These are phyloP conservation scores for Tulasnella sp. DNA, from an alignment of 768 basidiomycete genomes.

Conservation along the genomic window DNA sequence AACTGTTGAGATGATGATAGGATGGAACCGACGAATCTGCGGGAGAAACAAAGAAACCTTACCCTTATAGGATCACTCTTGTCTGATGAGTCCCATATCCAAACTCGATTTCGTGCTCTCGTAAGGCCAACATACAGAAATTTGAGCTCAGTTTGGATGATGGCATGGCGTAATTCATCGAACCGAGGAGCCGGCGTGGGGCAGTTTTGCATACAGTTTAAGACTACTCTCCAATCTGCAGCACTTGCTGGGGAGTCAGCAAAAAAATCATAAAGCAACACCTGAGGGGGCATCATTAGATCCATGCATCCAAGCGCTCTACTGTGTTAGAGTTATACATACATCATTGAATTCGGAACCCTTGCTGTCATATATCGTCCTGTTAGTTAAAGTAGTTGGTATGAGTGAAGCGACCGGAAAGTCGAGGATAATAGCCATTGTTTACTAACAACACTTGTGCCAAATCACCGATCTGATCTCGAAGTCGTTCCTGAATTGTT, in stretches of 20 bases:
- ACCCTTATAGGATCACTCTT: slow-evolving; percentile 11
- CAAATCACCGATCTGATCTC: slow-evolving; percentile 41
- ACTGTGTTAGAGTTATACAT: slow-evolving; percentile 12
- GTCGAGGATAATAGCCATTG: background rate
- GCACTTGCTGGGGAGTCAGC: slow-evolving; percentile 41
- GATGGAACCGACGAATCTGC: too few species aligned
- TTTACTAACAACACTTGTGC: slow-evolving; percentile 28
- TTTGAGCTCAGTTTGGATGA: slow-evolving; percentile 14
- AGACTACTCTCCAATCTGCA: slow-evolving; percentile 46
- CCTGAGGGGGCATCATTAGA: too few species aligned
- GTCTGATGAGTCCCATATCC: slow-evolving; percentile 14
- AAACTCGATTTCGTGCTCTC: slow-evolving; percentile 12
- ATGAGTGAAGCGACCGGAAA: background rate
- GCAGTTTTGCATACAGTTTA: slow-evolving; percentile 16
- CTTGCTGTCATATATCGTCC: slow-evolving; percentile 50
- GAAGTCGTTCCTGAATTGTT: slow-evolving; percentile 34
- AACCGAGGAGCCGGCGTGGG: background rate
- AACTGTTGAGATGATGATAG: background rate
- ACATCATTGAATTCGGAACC: slow-evolving; percentile 56
- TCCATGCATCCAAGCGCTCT: too few species aligned
- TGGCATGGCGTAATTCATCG: background rate
- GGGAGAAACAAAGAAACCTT: background rate
- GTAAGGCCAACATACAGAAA: slow-evolving; percentile 16
- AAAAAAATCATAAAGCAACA: slow-evolving; percentile 64
- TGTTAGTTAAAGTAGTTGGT: slow-evolving; percentile 18